Base-by-base conservation (phyloP, 768 basidiomycete species). In the Kwoniella dejecticola region DNA sequence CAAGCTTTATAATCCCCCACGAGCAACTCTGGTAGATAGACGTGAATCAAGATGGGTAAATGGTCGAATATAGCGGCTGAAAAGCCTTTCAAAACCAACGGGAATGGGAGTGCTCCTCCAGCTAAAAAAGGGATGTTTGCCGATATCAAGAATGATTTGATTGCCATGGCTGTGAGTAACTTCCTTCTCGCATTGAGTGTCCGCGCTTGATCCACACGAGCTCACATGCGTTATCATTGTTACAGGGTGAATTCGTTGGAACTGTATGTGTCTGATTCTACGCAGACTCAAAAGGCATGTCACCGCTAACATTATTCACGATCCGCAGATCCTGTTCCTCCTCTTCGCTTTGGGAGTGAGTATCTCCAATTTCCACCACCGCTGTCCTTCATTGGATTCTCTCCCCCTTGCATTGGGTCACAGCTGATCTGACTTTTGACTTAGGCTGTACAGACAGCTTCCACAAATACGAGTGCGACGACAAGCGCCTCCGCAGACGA, bases 181-280 rank as follows among this genome's bases (percentile, higher is more conserved):
- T 31, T 15, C 12, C 30, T 13, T 13, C 38, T 21, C 52, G 30
- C 33, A 3, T 7, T 38, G 27, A 10, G 2, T 12, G 17, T 0
- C 50, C 17, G n/a, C 8, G 6, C 23, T 2, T 12, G 33, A 54
- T 44, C 33, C 36, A 53, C 33, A 30, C 15, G 30, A 2, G 23
- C 13, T 33, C 24, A 40, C n/a, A 53, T 27, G 10, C 17, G 36
- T 40, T 30, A 31, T 24, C 2, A 15, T 13, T 2, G 27, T 21
- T 26, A 30, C 33, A 69, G 66, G 74, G 75, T 27, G 75, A 76
- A 55, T 76, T 76, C 41, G 57, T 76, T 30, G 75, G 73, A 24
- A 70, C 68, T 36, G 68, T 69, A 57, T 7, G 54, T 60, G 19
- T 10, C 17, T 19, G 26, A 29, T 15, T 12, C 13, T n/a, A 12